These are phyloP conservation scores for Helminthosporium solani DNA, from an alignment of 2,329 filamentous ascomycete species.

Conservation along the genomic window DNA sequence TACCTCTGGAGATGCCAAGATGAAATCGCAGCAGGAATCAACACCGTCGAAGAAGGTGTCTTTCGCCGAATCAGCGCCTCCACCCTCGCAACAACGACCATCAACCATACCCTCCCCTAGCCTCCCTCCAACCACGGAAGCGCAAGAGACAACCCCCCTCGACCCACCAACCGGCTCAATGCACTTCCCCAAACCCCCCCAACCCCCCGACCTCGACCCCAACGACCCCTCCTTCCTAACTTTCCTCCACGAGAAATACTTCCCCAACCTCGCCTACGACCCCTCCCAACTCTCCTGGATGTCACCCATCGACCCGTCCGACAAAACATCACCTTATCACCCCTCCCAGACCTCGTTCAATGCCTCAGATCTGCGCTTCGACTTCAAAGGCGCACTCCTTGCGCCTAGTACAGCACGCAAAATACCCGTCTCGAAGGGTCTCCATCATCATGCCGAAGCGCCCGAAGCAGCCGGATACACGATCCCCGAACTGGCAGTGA, in stretches of 20 bases:
- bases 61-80: slow-evolving; percentile 20
- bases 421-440: slow-evolving; percentile 73
- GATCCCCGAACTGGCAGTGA: slow-evolving; percentile 76
- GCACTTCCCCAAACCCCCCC: slow-evolving; percentile 62
- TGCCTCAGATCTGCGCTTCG: slow-evolving; percentile 79
- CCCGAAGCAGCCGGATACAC: slow-evolving; percentile 96
- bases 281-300: slow-evolving; percentile 90
- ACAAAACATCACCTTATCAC: slow-evolving; percentile 75
- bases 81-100: slow-evolving; percentile 6
- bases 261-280: slow-evolving; percentile 81
- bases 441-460: slow-evolving; percentile 91
- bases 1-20: slow-evolving; percentile 13
- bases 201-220: slow-evolving; percentile 75
- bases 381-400: slow-evolving; percentile 78
- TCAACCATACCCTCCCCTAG: slow-evolving; percentile 51
- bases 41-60: slow-evolving; percentile 37
- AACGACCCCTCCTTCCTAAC: slow-evolving; percentile 78
- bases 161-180: slow-evolving; percentile 63
- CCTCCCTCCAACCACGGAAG: slow-evolving; percentile 61
- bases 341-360: slow-evolving; percentile 71
- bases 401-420: slow-evolving; percentile 72
- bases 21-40: slow-evolving; percentile 4
- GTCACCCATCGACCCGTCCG: slow-evolving; percentile 63
- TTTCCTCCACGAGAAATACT: slow-evolving; percentile 89
- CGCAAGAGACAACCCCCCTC: slow-evolving; percentile 51